Evolutionary conservation across 768 basidiomycete species (phyloP), one percentile per base, ranked within the genome.

Genomic region (Mycena vitilis): DNA sequence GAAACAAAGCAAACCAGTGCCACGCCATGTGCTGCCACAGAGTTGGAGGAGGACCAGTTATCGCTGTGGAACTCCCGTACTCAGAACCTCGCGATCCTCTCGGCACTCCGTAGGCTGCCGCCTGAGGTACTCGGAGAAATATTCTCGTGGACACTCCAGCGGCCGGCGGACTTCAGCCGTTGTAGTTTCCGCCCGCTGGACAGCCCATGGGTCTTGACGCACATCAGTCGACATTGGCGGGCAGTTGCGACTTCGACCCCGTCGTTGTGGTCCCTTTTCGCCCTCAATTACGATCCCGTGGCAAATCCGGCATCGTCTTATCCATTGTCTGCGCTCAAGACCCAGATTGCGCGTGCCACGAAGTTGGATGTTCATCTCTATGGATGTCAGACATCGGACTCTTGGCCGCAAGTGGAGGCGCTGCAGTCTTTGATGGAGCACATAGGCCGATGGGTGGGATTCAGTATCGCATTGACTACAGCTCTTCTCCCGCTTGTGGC

Each of bases 101-200:
- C 55, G 7, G 22, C 63, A 16, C 44, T 65, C 5, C 9, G 63
- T 20, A 45, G 55, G 15, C 45, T 65, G 18, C 63, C 63, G 9
- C 47, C 56, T 2, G 63, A 65, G 38, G 38, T 65, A 1, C 55
- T 65, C 4, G 54, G 30, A 15, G 55, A 56, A 25, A 65, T 65
- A 18, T 65, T 65, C 18, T 56, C 55, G 13, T 65, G 44, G 61
- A 54, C 61, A 10, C 22, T 53, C 61, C 61, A 3, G 15, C 20
- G 13, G 20, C 20, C 34, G 10, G 11, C 30, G 30, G 15, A 47
- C 45, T 9, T 12, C 11, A 12, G 11, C 37, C 36, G 53, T 11
- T 20, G 18, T 10, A 22, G 25, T 11, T 25, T 40, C 12, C 22
- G 15, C 12, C 6, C 30, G 7, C 38, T 2, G 22, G 18, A 54